Evolutionary conservation across 1,139 yeast genomes (phyloP).

Genomic region (Meyerozyma sp.): DNA sequence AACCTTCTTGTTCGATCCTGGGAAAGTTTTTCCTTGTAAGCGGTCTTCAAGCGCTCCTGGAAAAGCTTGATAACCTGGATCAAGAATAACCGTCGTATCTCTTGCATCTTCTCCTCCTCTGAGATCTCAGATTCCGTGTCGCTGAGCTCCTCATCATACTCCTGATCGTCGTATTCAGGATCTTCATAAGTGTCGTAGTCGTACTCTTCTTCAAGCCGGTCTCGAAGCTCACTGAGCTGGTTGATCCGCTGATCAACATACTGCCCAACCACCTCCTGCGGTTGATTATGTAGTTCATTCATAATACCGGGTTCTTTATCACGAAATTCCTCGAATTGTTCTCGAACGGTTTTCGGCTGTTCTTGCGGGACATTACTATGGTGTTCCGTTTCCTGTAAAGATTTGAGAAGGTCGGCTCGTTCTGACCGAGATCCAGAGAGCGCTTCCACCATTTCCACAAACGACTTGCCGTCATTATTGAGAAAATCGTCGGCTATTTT

Average conservation of each 20-base stretch:
- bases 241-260: background rate
- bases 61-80: conserved; percentile 70
- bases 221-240: background rate
- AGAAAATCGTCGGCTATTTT: conserved; percentile 74
- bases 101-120: conserved; percentile 66
- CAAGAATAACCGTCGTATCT: conserved; percentile 71
- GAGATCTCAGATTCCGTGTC: conserved; percentile 43
- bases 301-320: background rate
- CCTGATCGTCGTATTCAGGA: conserved; percentile 26
- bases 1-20: conserved; percentile 68
- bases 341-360: background rate
- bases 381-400: background rate
- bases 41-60: conserved; percentile 64
- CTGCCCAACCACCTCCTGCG: background rate
- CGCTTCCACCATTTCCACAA: conserved; percentile 73
- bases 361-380: background rate
- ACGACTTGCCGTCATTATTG: conserved; percentile 68
- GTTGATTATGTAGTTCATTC: background rate
- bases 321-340: background rate
- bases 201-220: conserved; percentile 14
- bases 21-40: conserved; percentile 70
- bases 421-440: conserved; percentile 55
- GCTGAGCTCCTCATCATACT: conserved; percentile 21
- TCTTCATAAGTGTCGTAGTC: conserved; percentile 20
- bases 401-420: conserved; percentile 34